Percentiles rank a stretch among this genome's conserved stretches.
phyloP scores from a whole-genome alignment of 2,329 filamentous ascomycete genomes.

The Aureobasidium uvarum region DNA sequence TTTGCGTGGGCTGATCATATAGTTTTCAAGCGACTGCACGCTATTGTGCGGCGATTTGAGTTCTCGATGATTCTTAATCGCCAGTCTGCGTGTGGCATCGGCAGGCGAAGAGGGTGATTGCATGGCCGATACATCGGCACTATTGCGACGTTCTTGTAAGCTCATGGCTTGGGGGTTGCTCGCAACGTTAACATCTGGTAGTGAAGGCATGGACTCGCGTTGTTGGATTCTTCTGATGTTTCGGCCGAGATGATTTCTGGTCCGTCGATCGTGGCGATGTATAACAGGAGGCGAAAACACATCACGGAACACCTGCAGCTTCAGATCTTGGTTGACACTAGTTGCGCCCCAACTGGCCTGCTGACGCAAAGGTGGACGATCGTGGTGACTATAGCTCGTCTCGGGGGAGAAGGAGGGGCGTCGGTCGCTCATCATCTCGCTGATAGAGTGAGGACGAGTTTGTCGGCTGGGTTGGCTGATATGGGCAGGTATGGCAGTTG shows the following conservation, averaged over 20 bases:
- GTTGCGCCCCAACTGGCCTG: conserved; percentile 79
- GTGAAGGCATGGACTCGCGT: conserved; percentile 23
- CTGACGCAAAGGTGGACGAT: conserved; percentile 48
- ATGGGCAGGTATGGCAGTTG: conserved; percentile 30
- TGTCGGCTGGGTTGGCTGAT: conserved; percentile 9
- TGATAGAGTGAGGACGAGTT: conserved; percentile 26
- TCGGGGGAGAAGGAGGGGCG: conserved; percentile 28
- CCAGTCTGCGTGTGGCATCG: conserved; percentile 45
- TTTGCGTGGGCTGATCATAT: conserved; percentile 5
- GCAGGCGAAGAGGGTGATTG: conserved; percentile 32
- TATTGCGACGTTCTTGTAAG: conserved; percentile 41
- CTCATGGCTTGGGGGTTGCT: conserved; percentile 2
- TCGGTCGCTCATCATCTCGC: conserved; percentile 24
- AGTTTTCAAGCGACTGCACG: conserved; percentile 20
- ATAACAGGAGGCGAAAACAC: conserved; percentile 84
- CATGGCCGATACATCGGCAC: conserved; percentile 39
- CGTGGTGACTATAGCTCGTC: conserved; percentile 31
- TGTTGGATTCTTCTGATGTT: conserved; percentile 43
- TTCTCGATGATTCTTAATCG: conserved; percentile 39
- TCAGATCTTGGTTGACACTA: conserved; percentile 80
- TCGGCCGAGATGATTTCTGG: conserved; percentile 64
- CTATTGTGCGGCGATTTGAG: conserved; percentile 22
- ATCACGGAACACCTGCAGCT: conserved; percentile 89
- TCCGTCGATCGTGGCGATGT: conserved; percentile 72
- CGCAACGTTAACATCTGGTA: neutral